Evolutionary conservation across 140 eudicot genomes (phyloP).

Genomic region (Cichorium intybus): DNA sequence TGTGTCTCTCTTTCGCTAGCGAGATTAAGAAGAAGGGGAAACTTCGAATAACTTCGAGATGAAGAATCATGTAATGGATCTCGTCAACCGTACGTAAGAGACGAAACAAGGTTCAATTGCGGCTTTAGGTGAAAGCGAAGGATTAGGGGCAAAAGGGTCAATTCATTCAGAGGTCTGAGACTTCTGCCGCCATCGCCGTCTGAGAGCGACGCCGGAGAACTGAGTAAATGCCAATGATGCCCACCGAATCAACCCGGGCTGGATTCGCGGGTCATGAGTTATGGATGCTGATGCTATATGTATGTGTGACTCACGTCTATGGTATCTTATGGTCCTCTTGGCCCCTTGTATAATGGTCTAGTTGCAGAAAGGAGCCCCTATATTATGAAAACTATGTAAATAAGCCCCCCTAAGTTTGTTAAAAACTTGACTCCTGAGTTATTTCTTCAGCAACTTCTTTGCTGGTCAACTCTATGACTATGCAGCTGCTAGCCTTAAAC

Average conservation of each 20-base stretch:
- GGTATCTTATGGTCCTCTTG: slow-evolving; percentile 1
- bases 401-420: background rate
- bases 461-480: too few relatives aligned
- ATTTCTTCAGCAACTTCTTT: too few relatives aligned
- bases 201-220: slow-evolving; percentile 16
- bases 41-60: slow-evolving; percentile 25
- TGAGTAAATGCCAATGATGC: slow-evolving; percentile 26
- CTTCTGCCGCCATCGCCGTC: slow-evolving; percentile 30
- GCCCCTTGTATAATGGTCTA: background rate
- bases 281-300: background rate
- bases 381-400: background rate
- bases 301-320: slow-evolving; percentile 14
- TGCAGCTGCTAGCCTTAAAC: too few relatives aligned
- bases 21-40: background rate
- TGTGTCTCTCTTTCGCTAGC: slow-evolving; percentile 2
- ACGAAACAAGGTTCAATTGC: slow-evolving; percentile 19
- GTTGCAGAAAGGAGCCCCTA: background rate
- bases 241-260: slow-evolving; percentile 22
- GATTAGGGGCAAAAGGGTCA: slow-evolving; percentile 14
- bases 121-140: background rate
- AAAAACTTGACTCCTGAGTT: too few relatives aligned
- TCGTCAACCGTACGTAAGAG: slow-evolving; percentile 26
- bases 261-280: slow-evolving; percentile 17
- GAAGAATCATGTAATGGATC: slow-evolving; percentile 21
- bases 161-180: background rate